Conservation (phyloP, 208 protist species). For the Acanthamoeba lenticulata region DNA sequence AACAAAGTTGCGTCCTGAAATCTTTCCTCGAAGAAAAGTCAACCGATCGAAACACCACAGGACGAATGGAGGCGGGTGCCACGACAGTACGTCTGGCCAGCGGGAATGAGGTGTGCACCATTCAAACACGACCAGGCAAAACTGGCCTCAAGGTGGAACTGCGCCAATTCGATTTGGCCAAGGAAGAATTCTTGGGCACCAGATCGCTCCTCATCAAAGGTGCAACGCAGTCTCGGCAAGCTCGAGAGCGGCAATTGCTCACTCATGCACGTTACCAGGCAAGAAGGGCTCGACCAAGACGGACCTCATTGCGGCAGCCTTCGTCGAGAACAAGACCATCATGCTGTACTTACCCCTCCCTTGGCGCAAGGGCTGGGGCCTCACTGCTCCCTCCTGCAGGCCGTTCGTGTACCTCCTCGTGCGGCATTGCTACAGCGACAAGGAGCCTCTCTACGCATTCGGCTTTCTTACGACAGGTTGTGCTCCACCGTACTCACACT, state of each 20-base stretch:
- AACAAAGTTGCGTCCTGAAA: not conserved
- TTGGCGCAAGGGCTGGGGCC: not conserved
- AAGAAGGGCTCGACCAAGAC: slow-evolving; percentile 25
- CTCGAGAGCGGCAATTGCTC: not conserved
- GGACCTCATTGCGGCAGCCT: not conserved
- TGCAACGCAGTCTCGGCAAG: not conserved
- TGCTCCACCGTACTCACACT: not conserved
- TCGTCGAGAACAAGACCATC: not conserved
- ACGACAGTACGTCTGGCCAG: not conserved
- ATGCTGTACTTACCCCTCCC: not conserved
- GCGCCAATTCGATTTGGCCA: not conserved
- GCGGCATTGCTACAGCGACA: slow-evolving; percentile 41
- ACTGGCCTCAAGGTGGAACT: not conserved
- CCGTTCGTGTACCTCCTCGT: slow-evolving; percentile 13
- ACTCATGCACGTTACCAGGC: not conserved
- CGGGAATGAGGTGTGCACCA: not conserved
- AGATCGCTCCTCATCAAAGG: slow-evolving; percentile 2
- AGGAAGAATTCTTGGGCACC: not conserved
- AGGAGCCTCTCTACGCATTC: slow-evolving; percentile 38
- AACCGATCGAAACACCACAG: not conserved
- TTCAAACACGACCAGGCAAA: not conserved
- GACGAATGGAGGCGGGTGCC: not conserved
- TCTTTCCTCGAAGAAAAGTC: not conserved
- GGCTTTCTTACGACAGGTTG: not conserved
- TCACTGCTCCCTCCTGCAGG: not conserved